Percentiles rank a stretch among this genome's conserved stretches.
These are phyloP conservation scores for Piper betle DNA, from an alignment of 164 flowering plant species.

Conservation along the genomic window DNA sequence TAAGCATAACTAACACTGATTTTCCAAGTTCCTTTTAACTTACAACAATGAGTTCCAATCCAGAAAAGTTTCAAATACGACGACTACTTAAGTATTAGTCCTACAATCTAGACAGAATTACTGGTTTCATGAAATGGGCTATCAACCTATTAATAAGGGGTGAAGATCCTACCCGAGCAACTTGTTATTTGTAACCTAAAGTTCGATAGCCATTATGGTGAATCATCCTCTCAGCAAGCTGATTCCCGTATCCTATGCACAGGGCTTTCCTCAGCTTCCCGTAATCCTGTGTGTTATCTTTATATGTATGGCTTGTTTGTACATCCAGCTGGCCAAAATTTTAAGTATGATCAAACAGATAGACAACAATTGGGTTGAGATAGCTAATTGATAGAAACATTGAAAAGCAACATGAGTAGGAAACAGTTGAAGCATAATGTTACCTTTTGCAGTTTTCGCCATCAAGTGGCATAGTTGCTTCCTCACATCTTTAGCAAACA, in stretches of 20 bases:
- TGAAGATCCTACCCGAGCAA: slow-evolving; percentile 52
- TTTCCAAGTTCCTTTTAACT: too few species aligned
- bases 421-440: not conserved
- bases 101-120: too few species aligned
- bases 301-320: slow-evolving; percentile 27
- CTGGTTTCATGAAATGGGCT: too few species aligned
- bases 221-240: slow-evolving; percentile 89
- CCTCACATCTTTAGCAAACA: slow-evolving; percentile 78
- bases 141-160: too few species aligned
- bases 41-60: too few species aligned
- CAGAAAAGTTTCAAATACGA: too few species aligned
- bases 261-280: slow-evolving; percentile 73
- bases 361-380: not conserved
- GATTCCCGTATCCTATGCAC: slow-evolving; percentile 68
- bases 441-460: slow-evolving; percentile 78
- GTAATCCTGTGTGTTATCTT: slow-evolving; percentile 35
- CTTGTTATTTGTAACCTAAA: slow-evolving; percentile 64
- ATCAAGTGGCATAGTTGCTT: slow-evolving; percentile 79
- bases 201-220: slow-evolving; percentile 90
- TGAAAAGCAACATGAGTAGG: not conserved
- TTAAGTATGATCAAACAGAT: not conserved
- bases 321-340: slow-evolving; percentile 65
- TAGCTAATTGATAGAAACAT: not conserved
- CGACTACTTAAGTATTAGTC: too few species aligned
- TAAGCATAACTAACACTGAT: too few species aligned